phyloP scores from a whole-genome alignment of 208 protist species.

The Strigomonas oncopelti region DNA sequence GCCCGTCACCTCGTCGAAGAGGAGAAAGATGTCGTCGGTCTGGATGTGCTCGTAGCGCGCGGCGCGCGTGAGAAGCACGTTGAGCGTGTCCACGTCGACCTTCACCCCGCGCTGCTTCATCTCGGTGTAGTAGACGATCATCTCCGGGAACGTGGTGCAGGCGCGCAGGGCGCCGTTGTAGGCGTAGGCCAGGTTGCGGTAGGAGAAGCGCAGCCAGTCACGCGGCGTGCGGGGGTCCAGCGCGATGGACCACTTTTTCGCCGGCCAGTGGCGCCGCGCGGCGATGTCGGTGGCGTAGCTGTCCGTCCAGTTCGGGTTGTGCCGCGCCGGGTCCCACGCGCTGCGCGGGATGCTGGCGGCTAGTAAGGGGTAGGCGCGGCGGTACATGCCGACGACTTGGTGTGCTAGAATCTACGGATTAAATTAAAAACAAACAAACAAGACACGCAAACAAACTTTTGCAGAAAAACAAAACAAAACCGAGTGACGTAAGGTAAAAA shows the following conservation, averaged over 20 bases:
- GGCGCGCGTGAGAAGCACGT: conserved; percentile 76
- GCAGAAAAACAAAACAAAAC: conserved; percentile 12
- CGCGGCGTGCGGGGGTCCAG: conserved; percentile 80
- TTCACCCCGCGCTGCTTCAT: conserved; percentile 89
- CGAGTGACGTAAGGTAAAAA: neutral
- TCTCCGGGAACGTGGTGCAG: conserved; percentile 78
- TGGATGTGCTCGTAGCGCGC: conserved; percentile 81
- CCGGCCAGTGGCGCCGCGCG: conserved; percentile 78
- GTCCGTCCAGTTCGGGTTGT: conserved; percentile 85
- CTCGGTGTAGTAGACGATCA: conserved; percentile 85
- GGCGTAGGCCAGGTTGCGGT: conserved; percentile 83
- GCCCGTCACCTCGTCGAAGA: conserved; percentile 76
- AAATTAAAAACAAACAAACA: conserved; percentile 3
- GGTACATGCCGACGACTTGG: conserved; percentile 23
- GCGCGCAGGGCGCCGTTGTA: conserved; percentile 88
- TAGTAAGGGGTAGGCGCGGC: conserved; percentile 25
- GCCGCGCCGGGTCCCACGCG: conserved; percentile 80
- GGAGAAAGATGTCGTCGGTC: conserved; percentile 77
- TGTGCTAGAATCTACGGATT: conserved; percentile 6
- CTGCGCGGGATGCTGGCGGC: conserved; percentile 70
- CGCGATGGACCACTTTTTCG: conserved; percentile 78
- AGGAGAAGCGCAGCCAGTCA: conserved; percentile 77
- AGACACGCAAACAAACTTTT: neutral
- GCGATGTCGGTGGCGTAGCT: conserved; percentile 73
- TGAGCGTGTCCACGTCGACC: conserved; percentile 87